phyloP scores from a whole-genome alignment of 2,329 filamentous ascomycete genomes.

The Anthostomella pinea region DNA sequence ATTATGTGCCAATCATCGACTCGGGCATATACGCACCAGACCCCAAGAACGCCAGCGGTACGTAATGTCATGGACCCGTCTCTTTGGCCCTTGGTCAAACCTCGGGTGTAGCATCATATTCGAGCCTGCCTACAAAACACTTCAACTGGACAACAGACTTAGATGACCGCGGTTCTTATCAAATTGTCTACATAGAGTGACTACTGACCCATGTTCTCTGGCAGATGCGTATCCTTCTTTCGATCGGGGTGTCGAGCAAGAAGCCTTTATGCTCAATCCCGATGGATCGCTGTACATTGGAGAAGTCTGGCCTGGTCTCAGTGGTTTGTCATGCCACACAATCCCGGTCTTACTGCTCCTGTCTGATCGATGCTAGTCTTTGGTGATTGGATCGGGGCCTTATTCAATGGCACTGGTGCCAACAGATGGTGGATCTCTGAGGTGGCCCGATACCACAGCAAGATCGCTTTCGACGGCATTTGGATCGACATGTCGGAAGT shows the following conservation, averaged over 20 bases:
- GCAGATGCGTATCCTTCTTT: constrained; percentile 63
- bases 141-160: no score
- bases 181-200: no score
- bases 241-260: constrained; percentile 57
- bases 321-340: constrained; percentile 39
- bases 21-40: constrained; percentile 69
- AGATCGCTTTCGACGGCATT: constrained; percentile 49
- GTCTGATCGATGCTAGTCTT: no score
- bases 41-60: constrained; percentile 63
- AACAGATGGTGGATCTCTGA: constrained; percentile 68
- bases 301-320: constrained; percentile 72
- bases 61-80: no score
- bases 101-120: no score
- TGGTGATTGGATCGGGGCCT: constrained; percentile 66
- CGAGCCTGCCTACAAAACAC: no score
- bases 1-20: constrained; percentile 75
- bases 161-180: no score
- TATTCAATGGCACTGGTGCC: constrained; percentile 60
- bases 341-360: no score
- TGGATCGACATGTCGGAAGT: constrained; percentile 62
- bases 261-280: constrained; percentile 51
- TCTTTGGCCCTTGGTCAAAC: no score
- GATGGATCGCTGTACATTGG: constrained; percentile 58
- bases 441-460: constrained; percentile 54
- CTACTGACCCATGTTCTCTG: no score